Base-by-base conservation (phyloP, 306 rosid genomes). In the Cucumis sativus region DNA sequence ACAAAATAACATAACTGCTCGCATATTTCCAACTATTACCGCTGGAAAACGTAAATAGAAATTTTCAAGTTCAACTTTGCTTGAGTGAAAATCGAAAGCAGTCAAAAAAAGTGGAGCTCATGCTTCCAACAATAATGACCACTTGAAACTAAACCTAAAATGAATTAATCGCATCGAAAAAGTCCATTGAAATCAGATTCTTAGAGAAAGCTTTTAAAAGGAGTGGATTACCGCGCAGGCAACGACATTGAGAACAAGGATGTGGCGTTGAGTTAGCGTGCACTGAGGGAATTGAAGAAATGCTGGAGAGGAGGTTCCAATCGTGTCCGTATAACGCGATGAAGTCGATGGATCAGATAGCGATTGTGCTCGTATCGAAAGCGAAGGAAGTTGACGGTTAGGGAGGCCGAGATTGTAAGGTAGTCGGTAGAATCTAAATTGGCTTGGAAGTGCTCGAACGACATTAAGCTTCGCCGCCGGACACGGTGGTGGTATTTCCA, bases 251-350 rank as follows among this genome's bases (percentile, higher is more conserved):
- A 95, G 99, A 73, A 88, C 14, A 59, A 85, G 74, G 88, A 92
- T 60, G 76, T 89, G 97, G 80, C 96, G 91, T 7, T 79, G 86
- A 77, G 88, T 84, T 77, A 90, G 82, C 80, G 84, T 85, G 88
- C 87, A 88, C 8, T 52, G 89, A 62, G 88, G 69, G 77, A 83
- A 85, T 1, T 41, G 86, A 49, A 81, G 80, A 37, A 84, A 61
- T 18, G 89, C 41, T 52, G 88, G 55, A 35, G 83, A 39, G 18
- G 79, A 76, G 75, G 89, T 78, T 78, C 87, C 96, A 16, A 90
- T 73, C 72, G 87, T 74, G 80, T 84, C 85, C 59, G 88, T 84
- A 89, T 77, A 85, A 18, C 79, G 83, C 25, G 86, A 65, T 8
- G 83, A 79, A 78, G 83, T 1, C 10, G 89, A 56, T 7, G 84